Conservation (phyloP, 2,329 filamentous ascomycete species). For the Fusarium hostae region DNA sequence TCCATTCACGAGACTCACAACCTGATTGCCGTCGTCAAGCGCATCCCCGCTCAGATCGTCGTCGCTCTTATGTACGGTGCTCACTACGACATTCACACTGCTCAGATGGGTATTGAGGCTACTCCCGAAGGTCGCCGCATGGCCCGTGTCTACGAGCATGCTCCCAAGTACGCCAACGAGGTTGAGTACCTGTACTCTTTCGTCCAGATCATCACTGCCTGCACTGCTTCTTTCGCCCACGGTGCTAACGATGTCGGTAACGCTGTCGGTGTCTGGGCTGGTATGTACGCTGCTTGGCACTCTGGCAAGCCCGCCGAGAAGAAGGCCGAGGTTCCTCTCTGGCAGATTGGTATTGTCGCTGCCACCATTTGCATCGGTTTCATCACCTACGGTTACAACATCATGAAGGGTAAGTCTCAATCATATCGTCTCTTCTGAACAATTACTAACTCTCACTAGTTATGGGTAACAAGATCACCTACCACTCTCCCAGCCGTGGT, state of each 20-base stretch:
- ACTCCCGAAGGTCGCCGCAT: slow-evolving; percentile 80
- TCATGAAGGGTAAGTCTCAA: slow-evolving; percentile 75
- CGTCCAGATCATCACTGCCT: slow-evolving; percentile 73
- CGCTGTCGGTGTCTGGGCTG: slow-evolving; percentile 75
- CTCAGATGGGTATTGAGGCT: slow-evolving; percentile 75
- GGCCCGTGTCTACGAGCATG: slow-evolving; percentile 65
- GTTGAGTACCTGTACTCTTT: slow-evolving; percentile 77
- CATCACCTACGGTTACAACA: slow-evolving; percentile 83
- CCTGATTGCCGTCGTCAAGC: slow-evolving; percentile 70
- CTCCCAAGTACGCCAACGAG: slow-evolving; percentile 75
- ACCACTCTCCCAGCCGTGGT: slow-evolving; percentile 67
- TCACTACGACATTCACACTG: slow-evolving; percentile 84
- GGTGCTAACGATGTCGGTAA: slow-evolving; percentile 83
- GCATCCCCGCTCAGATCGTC: slow-evolving; percentile 74
- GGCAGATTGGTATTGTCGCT: slow-evolving; percentile 79
- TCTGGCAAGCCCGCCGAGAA: slow-evolving; percentile 69
- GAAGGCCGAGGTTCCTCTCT: slow-evolving; percentile 75
- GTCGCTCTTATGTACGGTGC: slow-evolving; percentile 76
- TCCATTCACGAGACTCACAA: slow-evolving; percentile 80
- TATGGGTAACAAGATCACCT: slow-evolving; percentile 85
- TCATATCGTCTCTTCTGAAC: background rate
- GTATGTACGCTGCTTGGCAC: slow-evolving; percentile 74
- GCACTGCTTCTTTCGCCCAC: slow-evolving; percentile 79
- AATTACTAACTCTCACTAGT: slow-evolving; percentile 56
- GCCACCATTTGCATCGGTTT: slow-evolving; percentile 73